Percentiles rank a stretch among this genome's conserved stretches.
phyloP scores from a whole-genome alignment of 2,329 filamentous ascomycete species.

The Sporothrix pseudoabietina region DNA sequence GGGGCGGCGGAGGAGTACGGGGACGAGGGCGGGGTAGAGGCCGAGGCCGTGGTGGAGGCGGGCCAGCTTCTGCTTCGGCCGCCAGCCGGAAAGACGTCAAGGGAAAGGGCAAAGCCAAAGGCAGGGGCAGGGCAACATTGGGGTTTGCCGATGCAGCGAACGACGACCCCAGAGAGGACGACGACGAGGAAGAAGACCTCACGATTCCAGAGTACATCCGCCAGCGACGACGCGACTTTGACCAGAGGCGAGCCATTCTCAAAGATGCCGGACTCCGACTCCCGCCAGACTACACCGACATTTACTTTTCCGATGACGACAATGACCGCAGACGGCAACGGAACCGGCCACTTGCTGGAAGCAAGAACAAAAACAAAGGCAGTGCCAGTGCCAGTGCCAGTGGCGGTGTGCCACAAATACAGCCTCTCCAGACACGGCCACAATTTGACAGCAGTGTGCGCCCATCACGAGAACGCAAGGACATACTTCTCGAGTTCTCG shows the following conservation, averaged over 20 bases:
- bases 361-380: background rate
- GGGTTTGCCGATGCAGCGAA: background rate
- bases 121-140: conserved; percentile 27
- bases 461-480: conserved; percentile 70
- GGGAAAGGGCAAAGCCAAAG: conserved; percentile 50
- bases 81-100: conserved; percentile 45
- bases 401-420: conserved; percentile 53
- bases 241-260: conserved; percentile 60
- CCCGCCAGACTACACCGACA: conserved; percentile 73
- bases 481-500: conserved; percentile 74
- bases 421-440: conserved; percentile 54
- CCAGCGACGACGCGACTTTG: conserved; percentile 68
- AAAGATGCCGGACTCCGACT: conserved; percentile 71
- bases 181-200: conserved; percentile 39
- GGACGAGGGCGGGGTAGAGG: conserved; percentile 36
- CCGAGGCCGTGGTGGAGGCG: conserved; percentile 32
- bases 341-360: too few relatives aligned
- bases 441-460: conserved; percentile 63
- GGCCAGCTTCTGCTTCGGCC: conserved; percentile 41
- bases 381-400: too few relatives aligned
- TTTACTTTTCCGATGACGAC: conserved; percentile 73
- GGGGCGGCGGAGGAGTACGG: conserved; percentile 47
- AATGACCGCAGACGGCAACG: conserved; percentile 30
- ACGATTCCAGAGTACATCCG: conserved; percentile 73
- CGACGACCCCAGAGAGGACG: conserved; percentile 35